These are phyloP conservation scores for Cladorrhinum sp. DNA, from an alignment of 2,329 filamentous ascomycete species.

Conservation along the genomic window DNA sequence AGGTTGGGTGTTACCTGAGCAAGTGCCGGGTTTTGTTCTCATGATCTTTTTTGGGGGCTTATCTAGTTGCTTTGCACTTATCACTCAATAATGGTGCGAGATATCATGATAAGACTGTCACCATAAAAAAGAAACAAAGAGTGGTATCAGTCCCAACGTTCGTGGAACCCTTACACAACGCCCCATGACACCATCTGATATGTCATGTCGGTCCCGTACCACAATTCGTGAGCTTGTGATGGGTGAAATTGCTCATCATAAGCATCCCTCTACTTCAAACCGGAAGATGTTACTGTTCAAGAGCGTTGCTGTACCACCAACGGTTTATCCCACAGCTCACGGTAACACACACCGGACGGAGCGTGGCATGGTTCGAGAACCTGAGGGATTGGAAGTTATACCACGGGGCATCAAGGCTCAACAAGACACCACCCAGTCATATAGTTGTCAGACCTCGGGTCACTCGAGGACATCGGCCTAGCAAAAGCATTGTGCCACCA, in stretches of 20 bases:
- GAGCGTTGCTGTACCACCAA: background rate
- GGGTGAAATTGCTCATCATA: background rate
- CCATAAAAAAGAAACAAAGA: background rate
- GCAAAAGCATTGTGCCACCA: no score
- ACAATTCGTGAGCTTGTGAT: background rate
- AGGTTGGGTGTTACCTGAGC: conserved; percentile 3
- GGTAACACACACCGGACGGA: background rate
- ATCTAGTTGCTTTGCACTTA: no score
- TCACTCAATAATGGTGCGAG: conserved; percentile 1
- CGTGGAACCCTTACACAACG: background rate
- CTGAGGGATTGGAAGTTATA: no score
- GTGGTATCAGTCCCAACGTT: background rate
- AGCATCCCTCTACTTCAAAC: background rate
- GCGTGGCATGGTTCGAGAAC: background rate
- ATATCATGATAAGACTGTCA: conserved; percentile 4
- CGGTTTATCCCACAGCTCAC: background rate
- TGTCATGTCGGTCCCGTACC: background rate
- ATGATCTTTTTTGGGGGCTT: conserved; percentile 15
- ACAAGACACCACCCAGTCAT: no score
- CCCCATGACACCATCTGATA: background rate
- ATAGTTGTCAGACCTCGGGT: no score
- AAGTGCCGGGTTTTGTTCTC: conserved; percentile 18
- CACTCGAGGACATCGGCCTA: no score
- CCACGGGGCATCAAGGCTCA: no score
- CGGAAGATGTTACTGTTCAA: background rate